Conservation (phyloP, 495 filamentous ascomycete genomes). For the Aspergillus saccharolyticus region DNA sequence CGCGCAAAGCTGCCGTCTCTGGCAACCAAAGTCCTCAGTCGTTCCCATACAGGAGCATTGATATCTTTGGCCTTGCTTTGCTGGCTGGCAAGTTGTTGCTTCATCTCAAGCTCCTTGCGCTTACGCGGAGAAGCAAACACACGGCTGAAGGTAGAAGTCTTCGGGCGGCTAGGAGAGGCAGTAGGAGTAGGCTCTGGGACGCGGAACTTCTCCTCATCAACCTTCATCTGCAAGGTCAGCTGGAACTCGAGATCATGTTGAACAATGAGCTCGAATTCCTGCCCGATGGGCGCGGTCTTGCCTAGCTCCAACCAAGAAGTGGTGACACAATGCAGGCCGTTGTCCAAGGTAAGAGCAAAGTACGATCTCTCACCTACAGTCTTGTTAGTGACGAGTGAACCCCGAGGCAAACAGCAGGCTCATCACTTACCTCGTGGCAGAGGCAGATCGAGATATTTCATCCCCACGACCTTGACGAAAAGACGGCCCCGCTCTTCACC, state of each 20-base stretch:
- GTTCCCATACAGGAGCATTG: conserved; percentile 66
- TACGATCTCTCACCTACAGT: conserved; percentile 73
- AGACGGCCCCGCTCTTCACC: conserved; percentile 85
- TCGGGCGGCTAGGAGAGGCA: conserved; percentile 56
- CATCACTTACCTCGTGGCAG: conserved; percentile 72
- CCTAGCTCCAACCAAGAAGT: conserved; percentile 93
- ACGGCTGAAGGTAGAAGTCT: conserved; percentile 80
- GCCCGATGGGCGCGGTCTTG: conserved; percentile 88
- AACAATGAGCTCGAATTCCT: conserved; percentile 97
- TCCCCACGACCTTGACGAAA: conserved; percentile 95
- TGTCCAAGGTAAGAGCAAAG: conserved; percentile 93
- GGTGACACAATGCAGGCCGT: conserved; percentile 95
- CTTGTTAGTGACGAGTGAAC: conserved; percentile 24
- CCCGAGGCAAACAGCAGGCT: conserved; percentile 1
- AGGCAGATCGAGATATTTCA: conserved; percentile 90
- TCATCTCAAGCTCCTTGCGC: conserved; percentile 84
- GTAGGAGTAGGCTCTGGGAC: conserved; percentile 44
- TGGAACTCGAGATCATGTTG: conserved; percentile 97
- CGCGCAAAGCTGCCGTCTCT: conserved; percentile 90
- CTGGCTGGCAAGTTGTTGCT: conserved; percentile 70
- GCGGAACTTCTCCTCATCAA: conserved; percentile 63
- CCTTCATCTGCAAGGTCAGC: conserved; percentile 89
- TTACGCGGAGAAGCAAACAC: conserved; percentile 94
- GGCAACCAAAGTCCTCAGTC: conserved; percentile 77
- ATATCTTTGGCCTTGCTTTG: conserved; percentile 66